Evolutionary conservation across 805 yeast genomes (phyloP).

Genomic region (Barnettozyma pratensis): DNA sequence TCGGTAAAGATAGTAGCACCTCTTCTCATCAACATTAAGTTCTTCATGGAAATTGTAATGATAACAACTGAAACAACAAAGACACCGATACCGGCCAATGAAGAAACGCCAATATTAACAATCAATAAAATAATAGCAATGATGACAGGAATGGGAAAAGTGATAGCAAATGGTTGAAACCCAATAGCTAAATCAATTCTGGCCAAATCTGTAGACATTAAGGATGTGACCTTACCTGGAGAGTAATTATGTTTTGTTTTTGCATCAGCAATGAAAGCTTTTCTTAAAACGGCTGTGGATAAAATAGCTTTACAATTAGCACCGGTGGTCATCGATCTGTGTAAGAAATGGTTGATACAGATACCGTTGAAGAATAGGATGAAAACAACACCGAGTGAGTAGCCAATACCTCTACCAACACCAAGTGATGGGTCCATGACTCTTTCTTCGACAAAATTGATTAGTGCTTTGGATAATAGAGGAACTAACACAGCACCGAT

Average conservation of each 20-base stretch:
- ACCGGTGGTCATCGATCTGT: constrained; percentile 52
- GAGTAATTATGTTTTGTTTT: constrained; percentile 50
- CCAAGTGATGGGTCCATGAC: constrained; percentile 33
- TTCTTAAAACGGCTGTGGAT: constrained; percentile 60
- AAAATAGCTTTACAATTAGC: constrained; percentile 61
- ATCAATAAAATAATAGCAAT: constrained; percentile 58
- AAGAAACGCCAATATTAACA: constrained; percentile 62
- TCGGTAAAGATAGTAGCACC: constrained; percentile 59
- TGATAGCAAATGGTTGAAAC: constrained; percentile 50
- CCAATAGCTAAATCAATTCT: constrained; percentile 66
- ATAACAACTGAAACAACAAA: constrained; percentile 42
- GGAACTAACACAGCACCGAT: constrained; percentile 48
- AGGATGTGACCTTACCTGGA: constrained; percentile 59
- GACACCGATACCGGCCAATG: constrained; percentile 60
- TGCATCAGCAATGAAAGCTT: constrained; percentile 54
- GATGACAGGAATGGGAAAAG: constrained; percentile 57
- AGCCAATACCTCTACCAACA: constrained; percentile 51
- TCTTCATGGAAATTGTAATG: constrained; percentile 41
- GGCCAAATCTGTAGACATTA: constrained; percentile 73
- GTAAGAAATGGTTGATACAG: constrained; percentile 45
- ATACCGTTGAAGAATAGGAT: constrained; percentile 37
- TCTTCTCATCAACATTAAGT: constrained; percentile 46
- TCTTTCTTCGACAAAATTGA: constrained; percentile 46
- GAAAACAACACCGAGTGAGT: constrained; percentile 47
- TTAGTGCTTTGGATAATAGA: constrained; percentile 46